Evolutionary conservation across 306 rosid genomes (phyloP).

Genomic region (Cucumis melo): DNA sequence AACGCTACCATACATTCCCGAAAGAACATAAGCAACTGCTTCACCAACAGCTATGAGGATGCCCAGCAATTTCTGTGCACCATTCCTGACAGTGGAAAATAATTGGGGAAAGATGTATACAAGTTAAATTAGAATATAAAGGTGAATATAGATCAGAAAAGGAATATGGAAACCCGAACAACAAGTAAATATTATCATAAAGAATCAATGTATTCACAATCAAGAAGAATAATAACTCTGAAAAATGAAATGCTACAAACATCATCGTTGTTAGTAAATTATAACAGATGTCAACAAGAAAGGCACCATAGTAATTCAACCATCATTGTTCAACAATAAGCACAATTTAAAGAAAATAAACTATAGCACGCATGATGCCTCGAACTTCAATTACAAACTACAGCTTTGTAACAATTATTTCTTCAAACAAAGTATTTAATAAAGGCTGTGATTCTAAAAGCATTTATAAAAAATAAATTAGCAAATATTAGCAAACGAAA

Average conservation of each 20-base stretch:
- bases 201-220: background rate
- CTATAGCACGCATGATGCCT: background rate
- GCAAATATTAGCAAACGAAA: background rate
- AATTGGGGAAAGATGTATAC: background rate
- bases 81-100: slow-evolving; percentile 30
- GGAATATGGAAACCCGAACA: background rate
- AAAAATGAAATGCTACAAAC: background rate
- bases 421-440: background rate
- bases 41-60: slow-evolving; percentile 90
- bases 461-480: background rate
- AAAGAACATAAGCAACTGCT: slow-evolving; percentile 95
- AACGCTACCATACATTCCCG: slow-evolving; percentile 95
- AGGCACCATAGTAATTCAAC: background rate
- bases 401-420: background rate
- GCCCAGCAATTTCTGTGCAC: slow-evolving; percentile 86
- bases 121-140: background rate
- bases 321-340: background rate
- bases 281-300: background rate
- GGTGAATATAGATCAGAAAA: background rate
- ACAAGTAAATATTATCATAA: background rate
- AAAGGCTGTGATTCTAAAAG: background rate
- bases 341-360: background rate
- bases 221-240: background rate
- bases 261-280: background rate
- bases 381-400: background rate